phyloP scores from a whole-genome alignment of 176 grass and related monocot species.

The Cocos nucifera region DNA sequence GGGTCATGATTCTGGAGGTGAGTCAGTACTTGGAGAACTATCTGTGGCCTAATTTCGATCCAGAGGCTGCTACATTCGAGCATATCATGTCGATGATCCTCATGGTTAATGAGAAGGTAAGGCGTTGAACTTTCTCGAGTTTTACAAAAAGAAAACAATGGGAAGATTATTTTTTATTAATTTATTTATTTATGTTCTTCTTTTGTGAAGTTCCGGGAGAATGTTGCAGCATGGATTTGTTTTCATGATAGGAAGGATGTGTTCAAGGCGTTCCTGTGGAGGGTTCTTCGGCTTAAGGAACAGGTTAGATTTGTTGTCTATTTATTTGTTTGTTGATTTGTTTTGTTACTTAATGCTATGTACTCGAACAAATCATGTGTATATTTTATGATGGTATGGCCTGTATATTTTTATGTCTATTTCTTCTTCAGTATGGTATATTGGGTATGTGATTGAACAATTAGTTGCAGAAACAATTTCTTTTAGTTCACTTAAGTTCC shows the following conservation, averaged over 20 bases:
- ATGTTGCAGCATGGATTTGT: constrained; percentile 76
- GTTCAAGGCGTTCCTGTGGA: constrained; percentile 63
- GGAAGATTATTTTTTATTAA: too few species aligned
- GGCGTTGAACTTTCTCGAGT: too few species aligned
- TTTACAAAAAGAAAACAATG: too few species aligned
- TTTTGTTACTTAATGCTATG: background rate
- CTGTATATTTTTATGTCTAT: too few species aligned
- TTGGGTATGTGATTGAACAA: too few species aligned
- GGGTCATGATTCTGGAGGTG: constrained; percentile 98
- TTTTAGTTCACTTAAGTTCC: too few species aligned
- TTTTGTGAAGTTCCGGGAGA: constrained; percentile 68
- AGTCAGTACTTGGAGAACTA: constrained; percentile 99
- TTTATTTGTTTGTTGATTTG: background rate
- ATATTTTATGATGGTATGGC: too few species aligned
- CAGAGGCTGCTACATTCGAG: constrained; percentile 53
- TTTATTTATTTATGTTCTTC: background rate
- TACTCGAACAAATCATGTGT: too few species aligned
- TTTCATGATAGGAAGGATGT: constrained; percentile 75
- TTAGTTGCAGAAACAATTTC: too few species aligned
- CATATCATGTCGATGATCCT: constrained; percentile 94
- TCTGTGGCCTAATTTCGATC: constrained; percentile 91
- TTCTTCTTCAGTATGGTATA: too few species aligned
- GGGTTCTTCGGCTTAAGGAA: constrained; percentile 78
- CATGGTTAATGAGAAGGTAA: constrained; percentile 97
- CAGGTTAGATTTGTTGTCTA: constrained; percentile 31